Conservation (phyloP, 768 basidiomycete species). For the Dacryopinax spathularia region DNA sequence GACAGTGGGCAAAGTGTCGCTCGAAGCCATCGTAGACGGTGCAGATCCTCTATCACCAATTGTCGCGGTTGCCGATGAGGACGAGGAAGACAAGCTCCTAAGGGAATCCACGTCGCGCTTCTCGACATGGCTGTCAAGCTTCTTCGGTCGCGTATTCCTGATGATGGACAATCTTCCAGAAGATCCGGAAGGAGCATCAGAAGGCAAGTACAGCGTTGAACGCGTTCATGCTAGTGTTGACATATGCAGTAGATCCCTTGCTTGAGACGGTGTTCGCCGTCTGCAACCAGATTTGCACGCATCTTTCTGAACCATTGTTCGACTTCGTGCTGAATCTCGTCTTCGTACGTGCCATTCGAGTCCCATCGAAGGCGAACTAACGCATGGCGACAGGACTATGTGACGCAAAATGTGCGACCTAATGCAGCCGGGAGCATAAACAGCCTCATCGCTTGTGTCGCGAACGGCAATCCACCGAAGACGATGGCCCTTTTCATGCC, state of each 20-base stretch:
- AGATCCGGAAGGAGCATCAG: slow-evolving; percentile 51
- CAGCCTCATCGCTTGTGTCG: slow-evolving; percentile 27
- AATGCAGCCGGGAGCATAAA: slow-evolving; percentile 28
- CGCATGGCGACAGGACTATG: slow-evolving; percentile 18
- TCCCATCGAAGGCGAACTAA: neutral
- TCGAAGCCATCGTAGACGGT: slow-evolving; percentile 4
- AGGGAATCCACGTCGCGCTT: slow-evolving; percentile 60
- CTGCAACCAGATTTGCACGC: slow-evolving; percentile 63
- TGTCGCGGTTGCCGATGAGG: slow-evolving; percentile 18
- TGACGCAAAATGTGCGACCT: slow-evolving; percentile 23
- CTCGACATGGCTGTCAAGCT: slow-evolving; percentile 70
- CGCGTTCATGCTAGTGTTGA: neutral
- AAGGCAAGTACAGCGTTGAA: slow-evolving; percentile 32
- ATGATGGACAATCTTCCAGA: slow-evolving; percentile 77
- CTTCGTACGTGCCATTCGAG: slow-evolving; percentile 1
- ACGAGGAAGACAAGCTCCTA: slow-evolving; percentile 58
- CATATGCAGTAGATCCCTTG: slow-evolving; percentile 40
- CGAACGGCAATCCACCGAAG: slow-evolving; percentile 23
- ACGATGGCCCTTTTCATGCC: slow-evolving; percentile 25
- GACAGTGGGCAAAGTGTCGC: neutral
- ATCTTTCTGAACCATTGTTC: slow-evolving; percentile 25
- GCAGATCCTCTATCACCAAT: slow-evolving; percentile 4
- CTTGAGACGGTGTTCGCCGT: slow-evolving; percentile 63
- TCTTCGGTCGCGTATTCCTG: slow-evolving; percentile 63
- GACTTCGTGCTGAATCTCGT: slow-evolving; percentile 25